A percentile compares a stretch with the other conserved stretches of the same genome.
These are phyloP conservation scores for Mycogone perniciosa DNA, from an alignment of 2,329 filamentous ascomycete genomes.

Conservation along the genomic window DNA sequence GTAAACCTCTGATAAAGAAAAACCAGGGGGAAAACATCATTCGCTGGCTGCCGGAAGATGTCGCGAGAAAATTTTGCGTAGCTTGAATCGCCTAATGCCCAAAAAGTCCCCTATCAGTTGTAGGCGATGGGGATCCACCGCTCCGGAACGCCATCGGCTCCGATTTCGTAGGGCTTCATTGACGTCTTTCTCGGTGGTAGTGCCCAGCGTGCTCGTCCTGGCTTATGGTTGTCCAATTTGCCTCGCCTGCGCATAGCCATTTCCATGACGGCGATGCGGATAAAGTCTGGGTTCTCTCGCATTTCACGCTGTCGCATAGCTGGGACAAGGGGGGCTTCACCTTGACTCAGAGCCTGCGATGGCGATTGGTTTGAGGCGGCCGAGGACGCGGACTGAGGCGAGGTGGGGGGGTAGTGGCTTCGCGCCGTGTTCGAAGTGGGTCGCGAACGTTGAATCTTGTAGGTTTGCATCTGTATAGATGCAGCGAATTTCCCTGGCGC, in stretches of 20 bases:
- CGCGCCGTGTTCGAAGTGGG: conserved; percentile 29
- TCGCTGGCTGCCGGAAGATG: background rate
- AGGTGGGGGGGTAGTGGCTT: conserved; percentile 26
- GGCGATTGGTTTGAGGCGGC: conserved; percentile 25
- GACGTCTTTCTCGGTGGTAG: conserved; percentile 57
- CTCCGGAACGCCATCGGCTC: conserved; percentile 51
- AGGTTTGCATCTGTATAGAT: conserved; percentile 67
- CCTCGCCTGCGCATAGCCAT: conserved; percentile 64
- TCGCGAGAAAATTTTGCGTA: background rate
- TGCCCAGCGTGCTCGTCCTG: conserved; percentile 62
- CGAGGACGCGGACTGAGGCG: conserved; percentile 25
- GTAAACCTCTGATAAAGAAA: no score
- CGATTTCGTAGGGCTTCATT: conserved; percentile 49
- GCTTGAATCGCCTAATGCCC: background rate
- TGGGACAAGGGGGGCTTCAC: conserved; percentile 24
- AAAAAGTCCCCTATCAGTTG: conserved; percentile 11
- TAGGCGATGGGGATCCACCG: conserved; percentile 45
- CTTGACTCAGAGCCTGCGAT: conserved; percentile 11
- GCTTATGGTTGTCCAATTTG: conserved; percentile 59
- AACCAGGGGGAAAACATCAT: background rate
- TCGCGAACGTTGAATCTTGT: conserved; percentile 51
- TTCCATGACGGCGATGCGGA: conserved; percentile 64
- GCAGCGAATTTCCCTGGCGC: conserved; percentile 47
- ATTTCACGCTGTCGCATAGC: conserved; percentile 58
- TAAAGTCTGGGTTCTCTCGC: conserved; percentile 65